A percentile compares a stretch with the other conserved stretches of the same genome.
Conservation (phyloP, 169 alveolate species). For the Ichthyophthirius multifiliis region DNA sequence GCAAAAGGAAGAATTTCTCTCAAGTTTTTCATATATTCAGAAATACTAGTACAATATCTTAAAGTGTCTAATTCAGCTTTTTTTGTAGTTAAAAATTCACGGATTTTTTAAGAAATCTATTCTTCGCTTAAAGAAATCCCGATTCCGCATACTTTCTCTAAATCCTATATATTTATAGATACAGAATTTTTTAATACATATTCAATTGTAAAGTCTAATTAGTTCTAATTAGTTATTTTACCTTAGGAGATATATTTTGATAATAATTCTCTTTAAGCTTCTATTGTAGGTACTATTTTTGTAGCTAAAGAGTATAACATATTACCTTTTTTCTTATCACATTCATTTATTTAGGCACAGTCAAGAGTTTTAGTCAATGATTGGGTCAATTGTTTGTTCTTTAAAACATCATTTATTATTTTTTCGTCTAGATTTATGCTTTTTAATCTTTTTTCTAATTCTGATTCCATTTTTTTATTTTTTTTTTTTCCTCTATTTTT, state of each 20-base stretch:
- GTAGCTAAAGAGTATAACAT: slow-evolving; percentile 34
- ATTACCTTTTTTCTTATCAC: slow-evolving; percentile 43
- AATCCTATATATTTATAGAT: neutral
- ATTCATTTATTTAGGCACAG: slow-evolving; percentile 40
- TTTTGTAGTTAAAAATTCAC: neutral
- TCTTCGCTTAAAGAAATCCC: slow-evolving; percentile 26
- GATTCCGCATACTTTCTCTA: slow-evolving; percentile 25
- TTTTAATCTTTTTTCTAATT: slow-evolving; percentile 19
- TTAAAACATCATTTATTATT: slow-evolving; percentile 58
- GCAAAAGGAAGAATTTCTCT: slow-evolving; percentile 30
- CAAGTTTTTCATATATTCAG: slow-evolving; percentile 20
- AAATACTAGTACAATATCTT: slow-evolving; percentile 16
- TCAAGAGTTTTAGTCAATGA: slow-evolving; percentile 57
- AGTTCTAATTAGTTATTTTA: slow-evolving; percentile 53
- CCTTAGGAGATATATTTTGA: slow-evolving; percentile 54
- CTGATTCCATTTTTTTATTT: slow-evolving; percentile 25
- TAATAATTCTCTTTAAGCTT: slow-evolving; percentile 42
- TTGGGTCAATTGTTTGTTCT: slow-evolving; percentile 63
- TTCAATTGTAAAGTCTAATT: slow-evolving; percentile 48
- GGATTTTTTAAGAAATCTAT: neutral
- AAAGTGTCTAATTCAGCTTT: neutral
- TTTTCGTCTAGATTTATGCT: slow-evolving; percentile 49
- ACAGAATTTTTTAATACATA: slow-evolving; percentile 1
- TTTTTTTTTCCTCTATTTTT: neutral
- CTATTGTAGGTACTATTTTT: slow-evolving; percentile 21